Evolutionary conservation across 345 rosid species (phyloP).

Genomic region (Eucalyptus coolabah): DNA sequence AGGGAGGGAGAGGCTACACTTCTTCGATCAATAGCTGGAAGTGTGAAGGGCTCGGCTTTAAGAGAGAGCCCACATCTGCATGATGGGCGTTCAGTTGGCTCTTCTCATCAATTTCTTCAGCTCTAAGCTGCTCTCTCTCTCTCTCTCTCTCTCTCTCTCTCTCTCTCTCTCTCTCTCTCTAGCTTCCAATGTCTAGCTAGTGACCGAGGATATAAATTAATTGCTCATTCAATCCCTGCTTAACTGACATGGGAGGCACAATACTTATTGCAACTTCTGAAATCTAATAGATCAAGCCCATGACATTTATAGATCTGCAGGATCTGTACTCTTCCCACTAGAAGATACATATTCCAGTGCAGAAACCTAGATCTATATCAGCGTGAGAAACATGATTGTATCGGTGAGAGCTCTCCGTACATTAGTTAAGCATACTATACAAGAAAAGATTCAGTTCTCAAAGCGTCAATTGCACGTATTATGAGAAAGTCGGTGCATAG

Average conservation of each 20-base stretch:
- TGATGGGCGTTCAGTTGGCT: conserved; percentile 47
- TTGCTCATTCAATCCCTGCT: neutral
- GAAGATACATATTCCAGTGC: neutral
- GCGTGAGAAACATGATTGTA: neutral
- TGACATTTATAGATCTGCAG: neutral
- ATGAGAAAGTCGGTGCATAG: neutral
- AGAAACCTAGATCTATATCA: neutral
- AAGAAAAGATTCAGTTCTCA: neutral
- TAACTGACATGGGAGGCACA: neutral
- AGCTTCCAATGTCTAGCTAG: neutral
- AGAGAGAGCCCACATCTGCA: conserved; percentile 9
- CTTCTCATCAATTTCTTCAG: conserved; percentile 1
- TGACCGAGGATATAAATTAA: neutral
- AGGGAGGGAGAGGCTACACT: neutral
- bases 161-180: neutral
- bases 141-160: too few relatives aligned
- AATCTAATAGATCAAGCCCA: neutral
- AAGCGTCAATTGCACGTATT: neutral
- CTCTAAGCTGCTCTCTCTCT: neutral
- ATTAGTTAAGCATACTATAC: neutral
- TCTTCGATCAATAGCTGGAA: neutral
- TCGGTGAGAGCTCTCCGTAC: neutral
- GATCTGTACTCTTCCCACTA: neutral
- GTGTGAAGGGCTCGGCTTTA: conserved; percentile 18
- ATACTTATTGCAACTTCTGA: neutral